Evolutionary conservation across 1,284 basidiomycete species (phyloP).

Genomic region (Ustilago curta): DNA sequence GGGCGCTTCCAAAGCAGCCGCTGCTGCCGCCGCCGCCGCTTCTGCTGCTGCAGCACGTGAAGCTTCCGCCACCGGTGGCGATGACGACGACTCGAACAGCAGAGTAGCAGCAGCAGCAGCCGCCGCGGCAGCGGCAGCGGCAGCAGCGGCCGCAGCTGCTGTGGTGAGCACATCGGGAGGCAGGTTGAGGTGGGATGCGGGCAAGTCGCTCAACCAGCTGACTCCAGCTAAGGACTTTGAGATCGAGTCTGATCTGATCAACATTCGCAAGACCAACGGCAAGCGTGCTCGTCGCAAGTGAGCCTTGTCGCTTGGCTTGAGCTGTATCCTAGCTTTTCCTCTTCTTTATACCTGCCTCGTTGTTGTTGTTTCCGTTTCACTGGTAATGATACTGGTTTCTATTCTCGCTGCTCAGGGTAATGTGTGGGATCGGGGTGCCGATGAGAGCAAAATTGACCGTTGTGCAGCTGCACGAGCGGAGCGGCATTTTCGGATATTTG

Average conservation of each 20-base stretch:
- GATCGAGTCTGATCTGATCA: constrained; percentile 67
- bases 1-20: constrained; percentile 37
- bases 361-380: neutral
- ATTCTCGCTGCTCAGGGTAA: neutral
- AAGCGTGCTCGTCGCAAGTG: constrained; percentile 64
- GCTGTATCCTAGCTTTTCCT: too few relatives aligned
- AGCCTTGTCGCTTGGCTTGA: neutral
- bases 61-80: constrained; percentile 41
- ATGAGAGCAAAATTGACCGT: constrained; percentile 8
- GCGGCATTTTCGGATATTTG: constrained; percentile 11
- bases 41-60: constrained; percentile 48
- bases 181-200: constrained; percentile 64
- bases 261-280: constrained; percentile 65
- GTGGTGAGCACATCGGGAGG: constrained; percentile 58
- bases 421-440: neutral
- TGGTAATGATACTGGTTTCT: neutral
- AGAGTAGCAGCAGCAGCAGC: constrained; percentile 45
- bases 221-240: constrained; percentile 68
- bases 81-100: constrained; percentile 54
- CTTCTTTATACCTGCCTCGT: neutral
- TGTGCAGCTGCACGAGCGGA: neutral
- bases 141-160: constrained; percentile 42
- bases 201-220: constrained; percentile 65
- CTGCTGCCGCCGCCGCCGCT: constrained; percentile 40
- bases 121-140: constrained; percentile 42